These are phyloP conservation scores for Globisporangium canariense DNA, from an alignment of 352 stramenopile species.

Conservation along the genomic window DNA sequence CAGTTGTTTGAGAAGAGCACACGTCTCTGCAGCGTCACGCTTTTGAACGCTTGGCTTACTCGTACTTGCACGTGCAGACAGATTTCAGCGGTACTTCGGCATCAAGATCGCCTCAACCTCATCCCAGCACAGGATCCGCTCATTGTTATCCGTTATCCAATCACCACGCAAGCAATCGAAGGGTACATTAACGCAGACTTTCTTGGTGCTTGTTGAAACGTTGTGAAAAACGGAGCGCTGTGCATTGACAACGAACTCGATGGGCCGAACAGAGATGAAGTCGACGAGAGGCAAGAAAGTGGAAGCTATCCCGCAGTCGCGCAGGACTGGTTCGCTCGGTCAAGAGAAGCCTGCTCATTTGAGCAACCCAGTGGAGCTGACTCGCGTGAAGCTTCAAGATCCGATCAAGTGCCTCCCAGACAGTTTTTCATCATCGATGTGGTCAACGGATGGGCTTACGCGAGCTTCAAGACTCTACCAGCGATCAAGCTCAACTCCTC, in stretches of 20 bases:
- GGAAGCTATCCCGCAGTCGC: conserved; percentile 2
- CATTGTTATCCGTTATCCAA: neutral
- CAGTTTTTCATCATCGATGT: conserved; percentile 38
- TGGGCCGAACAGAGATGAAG: conserved; percentile 30
- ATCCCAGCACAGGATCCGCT: neutral
- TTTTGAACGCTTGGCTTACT: neutral
- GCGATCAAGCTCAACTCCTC: conserved; percentile 33
- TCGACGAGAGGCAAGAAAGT: conserved; percentile 29
- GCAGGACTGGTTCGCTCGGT: conserved; percentile 15
- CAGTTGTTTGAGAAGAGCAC: neutral
- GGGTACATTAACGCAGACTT: conserved; percentile 10
- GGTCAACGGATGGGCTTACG: conserved; percentile 58
- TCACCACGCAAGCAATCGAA: neutral
- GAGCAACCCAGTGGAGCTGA: conserved; percentile 44
- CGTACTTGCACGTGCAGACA: neutral
- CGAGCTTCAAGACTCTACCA: conserved; percentile 53
- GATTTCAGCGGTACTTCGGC: neutral
- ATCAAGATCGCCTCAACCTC: neutral
- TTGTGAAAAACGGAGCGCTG: conserved; percentile 1
- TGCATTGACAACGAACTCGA: conserved; percentile 9
- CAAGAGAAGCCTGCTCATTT: conserved; percentile 38
- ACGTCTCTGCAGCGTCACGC: neutral
- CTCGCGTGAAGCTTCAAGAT: conserved; percentile 58
- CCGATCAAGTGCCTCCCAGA: conserved; percentile 31
- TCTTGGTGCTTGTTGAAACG: conserved; percentile 7